Evolutionary conservation across 139 green algal genomes (phyloP).

Genomic region (Bryopsis sp.): DNA sequence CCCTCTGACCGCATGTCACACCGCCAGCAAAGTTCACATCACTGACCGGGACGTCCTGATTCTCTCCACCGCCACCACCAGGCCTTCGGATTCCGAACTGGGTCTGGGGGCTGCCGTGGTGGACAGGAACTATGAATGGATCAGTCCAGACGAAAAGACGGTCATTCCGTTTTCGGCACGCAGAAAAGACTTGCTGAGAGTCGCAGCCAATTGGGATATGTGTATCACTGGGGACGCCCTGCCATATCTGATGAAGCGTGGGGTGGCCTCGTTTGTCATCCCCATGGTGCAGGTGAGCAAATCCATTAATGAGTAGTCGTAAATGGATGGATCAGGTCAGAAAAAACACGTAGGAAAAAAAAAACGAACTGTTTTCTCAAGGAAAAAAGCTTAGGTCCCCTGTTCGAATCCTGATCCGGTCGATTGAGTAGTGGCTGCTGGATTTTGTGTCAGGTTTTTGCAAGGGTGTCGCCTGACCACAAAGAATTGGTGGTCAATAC

Average conservation of each 20-base stretch:
- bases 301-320: too few species aligned
- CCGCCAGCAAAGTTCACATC: slow-evolving; percentile 77
- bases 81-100: background rate
- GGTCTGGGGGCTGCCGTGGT: background rate
- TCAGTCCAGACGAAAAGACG: slow-evolving; percentile 55
- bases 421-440: background rate
- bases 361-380: too few species aligned
- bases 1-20: slow-evolving; percentile 80
- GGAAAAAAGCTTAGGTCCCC: too few species aligned
- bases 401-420: background rate
- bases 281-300: slow-evolving; percentile 44
- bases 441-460: slow-evolving; percentile 63
- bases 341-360: too few species aligned
- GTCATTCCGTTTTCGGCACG: slow-evolving; percentile 34
- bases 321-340: too few species aligned
- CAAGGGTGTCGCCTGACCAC: slow-evolving; percentile 83
- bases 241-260: slow-evolving; percentile 46
- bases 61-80: background rate
- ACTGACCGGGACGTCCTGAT: slow-evolving; percentile 69
- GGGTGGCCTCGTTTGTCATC: slow-evolving; percentile 36
- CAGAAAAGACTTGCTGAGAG: slow-evolving; percentile 34
- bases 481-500: slow-evolving; percentile 94
- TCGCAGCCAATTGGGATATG: slow-evolving; percentile 78
- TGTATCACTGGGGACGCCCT: slow-evolving; percentile 79
- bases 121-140: slow-evolving; percentile 62